Base-by-base conservation (phyloP, 1,284 basidiomycete species). In the Ustilago shanxiensis region DNA sequence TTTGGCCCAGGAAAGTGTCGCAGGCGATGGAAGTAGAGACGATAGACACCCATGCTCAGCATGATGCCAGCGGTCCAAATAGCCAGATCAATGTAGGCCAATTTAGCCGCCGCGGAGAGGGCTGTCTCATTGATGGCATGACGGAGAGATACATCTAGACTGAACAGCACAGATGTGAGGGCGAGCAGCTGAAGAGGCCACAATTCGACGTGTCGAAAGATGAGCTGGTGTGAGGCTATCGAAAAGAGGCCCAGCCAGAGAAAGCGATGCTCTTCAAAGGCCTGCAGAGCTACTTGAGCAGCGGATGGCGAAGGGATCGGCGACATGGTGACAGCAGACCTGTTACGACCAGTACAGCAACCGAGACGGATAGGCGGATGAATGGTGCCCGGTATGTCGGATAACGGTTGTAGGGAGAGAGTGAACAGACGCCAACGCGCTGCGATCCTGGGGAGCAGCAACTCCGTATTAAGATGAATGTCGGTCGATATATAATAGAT, bases 11-110 rank as follows among this genome's bases (percentile, higher is more conserved):
- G 75, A 20, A 78, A 64, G 9, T 45, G 44, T 13, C 68, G 13
- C 2, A 79, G 55, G 1, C 71, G 70, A 29, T 79, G 77, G 51
- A 79, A 67, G 54, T 63, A 60, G 26, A 70, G 45, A 10, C 77
- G 58, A 41, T 79, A 79, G 26, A 67, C 31, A 16, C 49, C 47
- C 44, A 79, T 79, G 49, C 62, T 71, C 11, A 33, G 2, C 37
- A 66, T 31, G 9, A 79, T 39, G 7, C 58, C 56, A 7, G 20
- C 10, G 10, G 39, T 57, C 9, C 24, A 60, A 4, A 58, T 13
- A 11, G 50, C 28, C 2, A 67, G 39, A 29, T 67, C 65, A 20
- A 57, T n/a, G 16, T 35, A 57, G 3, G 65, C 59, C 1, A 28
- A 22, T 31, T 61, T 57, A 28, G 44, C 24, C 1, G 65, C 47